Conservation (phyloP, 148 eudicot genomes). For the Rhododendron molle region DNA sequence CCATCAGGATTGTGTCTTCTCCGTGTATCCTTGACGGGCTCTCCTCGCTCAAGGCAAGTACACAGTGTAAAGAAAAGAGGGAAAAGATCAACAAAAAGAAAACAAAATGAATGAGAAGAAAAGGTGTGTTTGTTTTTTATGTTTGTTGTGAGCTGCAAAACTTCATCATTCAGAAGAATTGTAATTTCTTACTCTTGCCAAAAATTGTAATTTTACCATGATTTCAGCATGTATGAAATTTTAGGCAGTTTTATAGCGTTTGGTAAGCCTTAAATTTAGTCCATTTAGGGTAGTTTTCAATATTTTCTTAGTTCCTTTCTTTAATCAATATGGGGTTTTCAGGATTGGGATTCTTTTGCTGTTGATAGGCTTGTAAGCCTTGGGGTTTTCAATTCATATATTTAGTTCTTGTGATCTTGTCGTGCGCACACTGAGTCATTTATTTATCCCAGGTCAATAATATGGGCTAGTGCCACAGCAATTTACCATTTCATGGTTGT, state of each 20-base stretch:
- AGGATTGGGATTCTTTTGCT: background rate
- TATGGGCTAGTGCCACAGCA: background rate
- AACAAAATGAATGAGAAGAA: background rate
- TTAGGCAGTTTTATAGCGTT: background rate
- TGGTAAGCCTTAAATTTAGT: background rate
- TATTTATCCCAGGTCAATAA: background rate
- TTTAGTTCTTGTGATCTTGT: background rate
- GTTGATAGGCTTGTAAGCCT: background rate
- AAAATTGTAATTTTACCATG: background rate
- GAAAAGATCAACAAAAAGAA: background rate
- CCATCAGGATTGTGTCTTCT: background rate
- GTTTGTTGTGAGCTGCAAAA: background rate
- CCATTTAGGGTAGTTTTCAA: background rate
- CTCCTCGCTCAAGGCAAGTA: background rate
- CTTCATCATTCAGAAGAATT: background rate
- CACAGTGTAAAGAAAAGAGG: background rate
- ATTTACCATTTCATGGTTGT: background rate
- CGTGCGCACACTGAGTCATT: background rate
- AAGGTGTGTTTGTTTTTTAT: background rate
- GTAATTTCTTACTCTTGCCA: background rate
- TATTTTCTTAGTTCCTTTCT: background rate
- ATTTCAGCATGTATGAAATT: background rate
- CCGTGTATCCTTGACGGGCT: background rate
- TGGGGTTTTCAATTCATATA: background rate
- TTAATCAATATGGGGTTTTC: background rate